Percentiles rank a stretch among this genome's conserved stretches.
These are phyloP conservation scores for Syzygium aromaticum DNA, from an alignment of 345 rosid genomes.

Conservation along the genomic window DNA sequence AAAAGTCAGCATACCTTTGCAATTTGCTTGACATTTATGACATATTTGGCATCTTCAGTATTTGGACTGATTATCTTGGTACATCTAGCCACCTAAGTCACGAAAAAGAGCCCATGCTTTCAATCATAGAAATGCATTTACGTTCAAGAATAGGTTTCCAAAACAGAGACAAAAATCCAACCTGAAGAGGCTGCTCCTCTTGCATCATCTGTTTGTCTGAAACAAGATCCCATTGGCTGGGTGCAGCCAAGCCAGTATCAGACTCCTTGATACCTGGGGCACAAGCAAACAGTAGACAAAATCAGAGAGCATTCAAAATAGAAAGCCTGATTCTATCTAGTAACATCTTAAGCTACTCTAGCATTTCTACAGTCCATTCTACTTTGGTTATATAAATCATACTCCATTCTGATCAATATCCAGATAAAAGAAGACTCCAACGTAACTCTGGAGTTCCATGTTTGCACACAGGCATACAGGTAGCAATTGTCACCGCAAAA, in stretches of 20 bases:
- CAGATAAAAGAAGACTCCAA: neutral
- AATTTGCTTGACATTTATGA: constrained; percentile 92
- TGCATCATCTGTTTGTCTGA: constrained; percentile 99
- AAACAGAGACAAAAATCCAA: neutral
- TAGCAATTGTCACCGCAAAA: neutral
- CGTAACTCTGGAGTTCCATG: neutral
- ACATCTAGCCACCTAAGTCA: constrained; percentile 79
- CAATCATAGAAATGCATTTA: neutral
- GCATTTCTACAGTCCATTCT: neutral
- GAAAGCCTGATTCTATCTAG: neutral
- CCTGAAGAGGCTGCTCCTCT: constrained; percentile 97
- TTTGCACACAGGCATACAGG: neutral
- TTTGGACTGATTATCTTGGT: constrained; percentile 94
- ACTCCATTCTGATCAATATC: neutral
- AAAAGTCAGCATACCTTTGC: constrained; percentile 53
- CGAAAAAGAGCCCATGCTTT: neutral
- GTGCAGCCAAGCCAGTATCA: constrained; percentile 93
- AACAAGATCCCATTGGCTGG: constrained; percentile 99
- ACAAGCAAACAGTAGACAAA: neutral
- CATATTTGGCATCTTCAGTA: constrained; percentile 94
- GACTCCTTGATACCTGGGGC: constrained; percentile 86
- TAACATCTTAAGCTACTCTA: neutral
- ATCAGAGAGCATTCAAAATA: neutral
- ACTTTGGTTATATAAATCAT: neutral
- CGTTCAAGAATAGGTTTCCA: neutral